These are phyloP conservation scores for Ophiorrhiza pumila DNA, from an alignment of 257 asterid species.

Conservation along the genomic window DNA sequence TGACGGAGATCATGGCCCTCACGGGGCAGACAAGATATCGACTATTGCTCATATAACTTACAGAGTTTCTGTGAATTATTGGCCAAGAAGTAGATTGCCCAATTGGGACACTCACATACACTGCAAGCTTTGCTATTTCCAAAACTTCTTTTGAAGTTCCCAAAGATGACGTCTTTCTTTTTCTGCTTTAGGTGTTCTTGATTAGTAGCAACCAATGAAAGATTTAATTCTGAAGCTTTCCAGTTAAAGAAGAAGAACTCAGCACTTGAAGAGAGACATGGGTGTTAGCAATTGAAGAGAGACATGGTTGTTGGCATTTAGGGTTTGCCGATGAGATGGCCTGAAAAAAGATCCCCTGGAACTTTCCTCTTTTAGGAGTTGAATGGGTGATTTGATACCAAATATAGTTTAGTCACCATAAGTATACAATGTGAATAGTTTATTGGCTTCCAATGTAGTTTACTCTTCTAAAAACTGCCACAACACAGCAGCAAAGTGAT, in stretches of 20 bases:
- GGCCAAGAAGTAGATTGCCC: slow-evolving; percentile 88
- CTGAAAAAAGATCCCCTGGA: too few relatives aligned
- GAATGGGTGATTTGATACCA: too few relatives aligned
- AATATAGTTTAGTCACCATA: too few relatives aligned
- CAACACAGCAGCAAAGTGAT: neutral
- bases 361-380: too few relatives aligned
- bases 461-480: too few relatives aligned
- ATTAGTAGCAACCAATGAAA: neutral
- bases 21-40: too few relatives aligned
- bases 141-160: slow-evolving; percentile 86
- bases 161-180: slow-evolving; percentile 59
- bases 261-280: neutral
- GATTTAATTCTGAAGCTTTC: neutral
- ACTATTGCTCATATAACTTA: slow-evolving; percentile 71
- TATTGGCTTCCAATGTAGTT: too few relatives aligned
- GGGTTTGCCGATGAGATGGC: neutral
- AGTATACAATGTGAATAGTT: too few relatives aligned
- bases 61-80: slow-evolving; percentile 66
- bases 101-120: slow-evolving; percentile 73
- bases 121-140: slow-evolving; percentile 88
- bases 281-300: too few relatives aligned
- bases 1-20: too few relatives aligned
- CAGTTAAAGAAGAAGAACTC: neutral
- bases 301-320: too few relatives aligned
- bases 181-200: neutral